These are phyloP conservation scores for Pyricularia grisea DNA, from an alignment of 2,329 filamentous ascomycete genomes.

Conservation along the genomic window DNA sequence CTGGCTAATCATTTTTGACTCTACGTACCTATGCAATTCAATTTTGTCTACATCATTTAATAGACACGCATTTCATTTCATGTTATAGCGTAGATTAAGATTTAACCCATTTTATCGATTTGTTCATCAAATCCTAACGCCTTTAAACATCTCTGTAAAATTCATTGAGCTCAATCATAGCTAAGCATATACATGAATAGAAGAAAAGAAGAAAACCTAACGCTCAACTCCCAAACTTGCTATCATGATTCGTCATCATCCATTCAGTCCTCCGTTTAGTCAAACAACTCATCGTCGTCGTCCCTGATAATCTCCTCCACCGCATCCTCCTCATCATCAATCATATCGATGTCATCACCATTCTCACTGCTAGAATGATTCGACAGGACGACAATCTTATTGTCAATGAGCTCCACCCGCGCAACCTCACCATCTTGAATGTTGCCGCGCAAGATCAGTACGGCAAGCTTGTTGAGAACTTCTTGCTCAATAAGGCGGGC, in stretches of 20 bases:
- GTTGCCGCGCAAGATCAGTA: constrained; percentile 78
- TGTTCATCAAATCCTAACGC: neutral
- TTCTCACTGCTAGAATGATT: constrained; percentile 63
- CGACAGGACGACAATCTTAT: constrained; percentile 69
- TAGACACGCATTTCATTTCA: neutral
- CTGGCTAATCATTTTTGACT: neutral
- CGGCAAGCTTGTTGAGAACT: constrained; percentile 85
- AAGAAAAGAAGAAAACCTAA: neutral
- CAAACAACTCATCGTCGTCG: constrained; percentile 38
- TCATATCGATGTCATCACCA: constrained; percentile 61
- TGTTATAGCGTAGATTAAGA: neutral
- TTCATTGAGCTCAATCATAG: neutral
- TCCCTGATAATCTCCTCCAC: constrained; percentile 57
- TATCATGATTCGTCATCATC: neutral
- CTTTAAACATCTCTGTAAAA: neutral
- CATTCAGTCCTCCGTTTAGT: constrained; percentile 6
- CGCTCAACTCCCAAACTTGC: neutral
- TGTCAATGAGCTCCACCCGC: constrained; percentile 67
- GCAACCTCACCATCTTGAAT: constrained; percentile 82
- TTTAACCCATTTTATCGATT: neutral
- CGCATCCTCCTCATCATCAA: constrained; percentile 58
- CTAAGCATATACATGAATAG: neutral
- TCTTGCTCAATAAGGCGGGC: constrained; percentile 92
- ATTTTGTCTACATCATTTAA: neutral
- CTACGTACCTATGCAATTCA: neutral